These are phyloP conservation scores for Trichomonas vaginalis DNA, from an alignment of 208 protist genomes.

Conservation along the genomic window DNA sequence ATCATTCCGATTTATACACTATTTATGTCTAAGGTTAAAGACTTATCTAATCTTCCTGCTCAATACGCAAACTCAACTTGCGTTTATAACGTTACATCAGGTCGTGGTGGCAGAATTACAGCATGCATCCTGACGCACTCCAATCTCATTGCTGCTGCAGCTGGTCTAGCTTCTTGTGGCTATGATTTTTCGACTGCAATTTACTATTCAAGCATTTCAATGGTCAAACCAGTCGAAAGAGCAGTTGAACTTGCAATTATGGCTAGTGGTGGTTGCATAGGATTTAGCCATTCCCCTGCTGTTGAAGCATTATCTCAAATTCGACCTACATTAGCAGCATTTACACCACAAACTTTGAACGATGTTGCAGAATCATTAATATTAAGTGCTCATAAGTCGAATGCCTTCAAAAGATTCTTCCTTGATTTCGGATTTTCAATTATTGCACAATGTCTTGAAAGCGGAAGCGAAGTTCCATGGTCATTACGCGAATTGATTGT, in stretches of 20 bases:
- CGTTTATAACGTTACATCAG: neutral
- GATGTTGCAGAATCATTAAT: neutral
- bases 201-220: neutral
- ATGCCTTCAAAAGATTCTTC: neutral
- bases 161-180: neutral
- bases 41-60: neutral
- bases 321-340: neutral
- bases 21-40: neutral
- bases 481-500: neutral
- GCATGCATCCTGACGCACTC: neutral
- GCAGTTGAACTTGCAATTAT: neutral
- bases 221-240: neutral
- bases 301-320: neutral
- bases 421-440: neutral
- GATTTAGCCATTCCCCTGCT: neutral
- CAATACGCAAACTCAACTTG: neutral
- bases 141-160: neutral
- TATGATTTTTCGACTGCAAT: neutral
- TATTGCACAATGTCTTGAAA: neutral
- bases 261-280: neutral
- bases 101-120: neutral
- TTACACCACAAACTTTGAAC: neutral
- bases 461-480: neutral
- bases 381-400: neutral
- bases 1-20: neutral